A percentile compares a stretch with the other conserved stretches of the same genome.
phyloP scores from a whole-genome alignment of 2,329 filamentous ascomycete genomes.

The Fusarium sp. region DNA sequence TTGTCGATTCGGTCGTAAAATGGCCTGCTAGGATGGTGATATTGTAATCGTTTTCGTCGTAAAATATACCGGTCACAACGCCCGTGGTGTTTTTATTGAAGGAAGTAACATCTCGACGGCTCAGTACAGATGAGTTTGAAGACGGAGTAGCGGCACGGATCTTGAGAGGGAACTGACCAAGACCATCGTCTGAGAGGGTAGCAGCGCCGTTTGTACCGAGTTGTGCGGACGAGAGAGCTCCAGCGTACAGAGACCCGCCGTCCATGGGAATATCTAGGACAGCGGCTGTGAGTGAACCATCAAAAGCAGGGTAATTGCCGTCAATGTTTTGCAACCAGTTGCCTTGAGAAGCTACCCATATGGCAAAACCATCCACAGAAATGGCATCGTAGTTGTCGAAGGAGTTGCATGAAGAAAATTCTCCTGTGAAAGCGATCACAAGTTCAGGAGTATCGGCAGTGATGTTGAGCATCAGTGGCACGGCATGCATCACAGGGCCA shows the following conservation, averaged over 20 bases:
- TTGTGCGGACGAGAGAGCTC: slow-evolving; percentile 82
- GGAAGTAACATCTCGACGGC: slow-evolving; percentile 58
- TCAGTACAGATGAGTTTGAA: slow-evolving; percentile 49
- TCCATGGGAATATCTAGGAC: slow-evolving; percentile 72
- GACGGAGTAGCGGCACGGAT: slow-evolving; percentile 52
- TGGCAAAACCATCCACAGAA: slow-evolving; percentile 78
- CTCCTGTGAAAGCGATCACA: slow-evolving; percentile 82
- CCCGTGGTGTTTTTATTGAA: slow-evolving; percentile 64
- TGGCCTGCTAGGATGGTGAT: slow-evolving; percentile 89
- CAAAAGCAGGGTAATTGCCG: slow-evolving; percentile 70
- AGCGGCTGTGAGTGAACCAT: slow-evolving; percentile 76
- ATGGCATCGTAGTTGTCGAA: slow-evolving; percentile 72
- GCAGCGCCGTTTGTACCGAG: slow-evolving; percentile 78
- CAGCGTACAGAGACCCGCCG: slow-evolving; percentile 77
- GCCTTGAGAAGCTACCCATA: slow-evolving; percentile 87
- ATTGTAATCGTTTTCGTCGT: slow-evolving; percentile 75
- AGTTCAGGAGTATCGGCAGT: slow-evolving; percentile 74
- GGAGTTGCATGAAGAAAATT: slow-evolving; percentile 77
- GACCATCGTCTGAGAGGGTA: slow-evolving; percentile 64
- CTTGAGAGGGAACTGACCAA: slow-evolving; percentile 68
- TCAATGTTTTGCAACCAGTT: slow-evolving; percentile 90
- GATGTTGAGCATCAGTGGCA: slow-evolving; percentile 82
- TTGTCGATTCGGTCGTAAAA: slow-evolving; percentile 75
- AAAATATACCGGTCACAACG: slow-evolving; percentile 82
- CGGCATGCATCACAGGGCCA: slow-evolving; percentile 78